These are phyloP conservation scores for Powellomyces hirtus DNA, from an alignment of 192 early-diverging fungal species.

Conservation along the genomic window DNA sequence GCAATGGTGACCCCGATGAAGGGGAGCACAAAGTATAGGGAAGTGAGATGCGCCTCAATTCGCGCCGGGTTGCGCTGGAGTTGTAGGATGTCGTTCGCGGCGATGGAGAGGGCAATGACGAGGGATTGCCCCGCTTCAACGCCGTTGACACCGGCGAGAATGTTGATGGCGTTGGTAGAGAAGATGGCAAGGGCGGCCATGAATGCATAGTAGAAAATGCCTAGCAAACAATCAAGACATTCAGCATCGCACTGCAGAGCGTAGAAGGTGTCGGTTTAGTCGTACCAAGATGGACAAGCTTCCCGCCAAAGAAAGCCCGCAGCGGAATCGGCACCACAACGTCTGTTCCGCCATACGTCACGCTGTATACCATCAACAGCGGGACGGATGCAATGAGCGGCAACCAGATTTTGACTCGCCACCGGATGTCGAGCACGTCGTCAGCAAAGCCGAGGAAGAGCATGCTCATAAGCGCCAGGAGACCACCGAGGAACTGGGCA, in stretches of 20 bases:
- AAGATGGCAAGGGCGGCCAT: conserved; percentile 88
- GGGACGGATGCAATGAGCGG: conserved; percentile 92
- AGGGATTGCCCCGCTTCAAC: conserved; percentile 93
- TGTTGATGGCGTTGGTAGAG: conserved; percentile 98
- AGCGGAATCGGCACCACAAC: conserved; percentile 85
- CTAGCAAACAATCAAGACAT: conserved; percentile 33
- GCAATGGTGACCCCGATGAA: conserved; percentile 85
- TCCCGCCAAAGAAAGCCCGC: conserved; percentile 64
- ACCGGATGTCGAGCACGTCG: conserved; percentile 93
- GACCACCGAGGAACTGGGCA: conserved; percentile 85
- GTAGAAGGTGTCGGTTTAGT: neutral
- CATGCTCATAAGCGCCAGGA: conserved; percentile 94
- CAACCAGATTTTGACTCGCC: conserved; percentile 94
- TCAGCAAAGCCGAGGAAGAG: conserved; percentile 97
- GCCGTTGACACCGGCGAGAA: conserved; percentile 97
- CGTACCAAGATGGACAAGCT: conserved; percentile 75
- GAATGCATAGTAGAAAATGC: conserved; percentile 87
- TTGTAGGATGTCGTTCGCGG: conserved; percentile 69
- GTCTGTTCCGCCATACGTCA: conserved; percentile 80
- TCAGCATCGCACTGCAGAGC: neutral
- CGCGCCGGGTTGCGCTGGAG: conserved; percentile 63
- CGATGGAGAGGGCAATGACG: conserved; percentile 84
- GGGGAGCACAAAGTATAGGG: conserved; percentile 88
- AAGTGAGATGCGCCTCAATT: conserved; percentile 75
- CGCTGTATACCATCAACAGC: conserved; percentile 89